Evolutionary conservation across 352 stramenopile species (phyloP).

Genomic region (Globisporangium megalacanthum): DNA sequence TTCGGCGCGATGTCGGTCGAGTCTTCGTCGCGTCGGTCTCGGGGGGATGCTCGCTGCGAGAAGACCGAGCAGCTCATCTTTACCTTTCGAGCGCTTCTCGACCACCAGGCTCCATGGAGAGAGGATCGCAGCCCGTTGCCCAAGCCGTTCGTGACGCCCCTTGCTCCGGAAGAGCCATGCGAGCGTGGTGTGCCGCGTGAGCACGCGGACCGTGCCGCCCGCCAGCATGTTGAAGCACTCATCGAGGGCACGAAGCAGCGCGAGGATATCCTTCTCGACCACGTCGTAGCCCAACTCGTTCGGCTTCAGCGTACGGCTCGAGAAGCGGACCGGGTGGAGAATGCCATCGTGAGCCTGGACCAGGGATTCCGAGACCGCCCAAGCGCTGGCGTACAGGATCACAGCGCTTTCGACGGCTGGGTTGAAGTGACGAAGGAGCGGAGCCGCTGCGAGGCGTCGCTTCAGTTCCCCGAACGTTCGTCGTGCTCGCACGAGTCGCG

Average conservation of each 20-base stretch:
- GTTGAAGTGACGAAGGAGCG: background rate
- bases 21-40: background rate
- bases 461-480: background rate
- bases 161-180: background rate
- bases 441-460: background rate
- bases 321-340: background rate
- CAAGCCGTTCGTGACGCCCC: background rate
- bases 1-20: background rate
- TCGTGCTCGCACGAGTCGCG: background rate
- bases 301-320: conserved; percentile 7
- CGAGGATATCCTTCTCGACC: conserved; percentile 11
- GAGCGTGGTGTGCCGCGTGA: conserved; percentile 1
- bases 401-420: no score
- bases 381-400: background rate
- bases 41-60: conserved; percentile 2
- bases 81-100: conserved; percentile 4
- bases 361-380: conserved; percentile 18
- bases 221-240: no score
- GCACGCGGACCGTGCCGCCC: background rate
- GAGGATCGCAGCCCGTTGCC: background rate
- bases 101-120: background rate
- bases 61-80: conserved; percentile 10
- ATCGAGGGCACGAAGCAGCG: conserved; percentile 1
- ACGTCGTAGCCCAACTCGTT: conserved; percentile 15
- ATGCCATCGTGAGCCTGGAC: conserved; percentile 17